A percentile compares a stretch with the other conserved stretches of the same genome.
These are phyloP conservation scores for Pichia nanzhaoensis DNA, from an alignment of 805 yeast species.

Conservation along the genomic window DNA sequence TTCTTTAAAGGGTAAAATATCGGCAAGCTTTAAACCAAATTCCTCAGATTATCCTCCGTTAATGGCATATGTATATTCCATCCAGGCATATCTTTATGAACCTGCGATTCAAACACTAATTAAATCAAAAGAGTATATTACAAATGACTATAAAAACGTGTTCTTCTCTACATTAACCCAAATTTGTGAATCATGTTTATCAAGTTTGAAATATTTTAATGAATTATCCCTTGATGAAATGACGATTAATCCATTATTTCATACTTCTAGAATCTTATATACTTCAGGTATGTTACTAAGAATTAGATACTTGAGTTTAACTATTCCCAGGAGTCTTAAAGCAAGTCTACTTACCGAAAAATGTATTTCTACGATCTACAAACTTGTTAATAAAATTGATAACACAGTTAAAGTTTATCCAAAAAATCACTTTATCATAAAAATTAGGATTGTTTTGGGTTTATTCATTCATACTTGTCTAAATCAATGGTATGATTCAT, in stretches of 20 bases:
- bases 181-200: slow-evolving; percentile 49
- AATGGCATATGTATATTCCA: slow-evolving; percentile 50
- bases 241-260: slow-evolving; percentile 51
- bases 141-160: slow-evolving; percentile 23
- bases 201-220: slow-evolving; percentile 43
- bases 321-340: slow-evolving; percentile 41
- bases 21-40: slow-evolving; percentile 17
- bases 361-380: slow-evolving; percentile 28
- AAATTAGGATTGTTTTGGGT: slow-evolving; percentile 49
- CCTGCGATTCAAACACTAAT: slow-evolving; percentile 30
- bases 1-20: slow-evolving; percentile 33
- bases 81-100: slow-evolving; percentile 61
- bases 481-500: slow-evolving; percentile 38
- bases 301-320: slow-evolving; percentile 46
- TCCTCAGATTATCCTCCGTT: slow-evolving; percentile 33
- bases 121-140: slow-evolving; percentile 24
- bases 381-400: slow-evolving; percentile 23
- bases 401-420: slow-evolving; percentile 31
- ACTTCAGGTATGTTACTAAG: slow-evolving; percentile 59
- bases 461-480: slow-evolving; percentile 57
- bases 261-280: slow-evolving; percentile 51
- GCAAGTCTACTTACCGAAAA: slow-evolving; percentile 42
- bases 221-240: slow-evolving; percentile 40
- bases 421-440: slow-evolving; percentile 44
- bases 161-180: slow-evolving; percentile 15